Base-by-base conservation (phyloP, 257 asterid genomes). In the Hygrophila difformis region DNA sequence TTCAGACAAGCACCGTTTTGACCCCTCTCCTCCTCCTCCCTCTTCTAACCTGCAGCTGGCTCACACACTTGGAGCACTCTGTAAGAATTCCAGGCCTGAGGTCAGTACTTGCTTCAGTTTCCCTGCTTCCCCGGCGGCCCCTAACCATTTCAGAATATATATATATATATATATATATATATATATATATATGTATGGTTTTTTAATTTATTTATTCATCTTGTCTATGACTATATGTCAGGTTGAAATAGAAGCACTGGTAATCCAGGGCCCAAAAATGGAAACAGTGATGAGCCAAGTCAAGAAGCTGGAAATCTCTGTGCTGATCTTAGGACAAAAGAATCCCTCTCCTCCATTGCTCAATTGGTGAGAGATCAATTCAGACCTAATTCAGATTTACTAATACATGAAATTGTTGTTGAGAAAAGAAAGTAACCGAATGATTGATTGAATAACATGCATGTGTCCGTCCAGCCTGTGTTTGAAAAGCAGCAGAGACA, bases 181-280 rank as follows among this genome's bases (percentile, higher is more conserved):
- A n/a, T n/a, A n/a, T n/a, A n/a, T n/a, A n/a, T n/a, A n/a, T n/a
- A n/a, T n/a, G n/a, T n/a, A n/a, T n/a, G n/a, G n/a, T n/a, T n/a
- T n/a, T n/a, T n/a, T n/a, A n/a, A n/a, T n/a, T n/a, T n/a, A n/a
- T n/a, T n/a, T n/a, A n/a, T n/a, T n/a, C n/a, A n/a, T n/a, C n/a
- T n/a, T n/a, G 55, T 35, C 19, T 43, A 38, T 22, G 36, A 12
- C n/a, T n/a, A n/a, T n/a, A n/a, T n/a, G n/a, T 49, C 38, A 80
- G 96, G 96, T 82, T 55, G 94, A 86, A 54, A 84, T 86, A 38
- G 96, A 86, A 60, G 94, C 94, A 64, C 60, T 86, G 8, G 88
- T 82, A 19, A 65, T 86, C 35, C 86, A 79, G 69, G 96, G 96
- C 10, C 86, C 86, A 60, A 79, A 64, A 51, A 56, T 86, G 78